A percentile compares a stretch with the other conserved stretches of the same genome.
phyloP scores from a whole-genome alignment of 2,329 filamentous ascomycete genomes.

The Hyphodiscus sp. region DNA sequence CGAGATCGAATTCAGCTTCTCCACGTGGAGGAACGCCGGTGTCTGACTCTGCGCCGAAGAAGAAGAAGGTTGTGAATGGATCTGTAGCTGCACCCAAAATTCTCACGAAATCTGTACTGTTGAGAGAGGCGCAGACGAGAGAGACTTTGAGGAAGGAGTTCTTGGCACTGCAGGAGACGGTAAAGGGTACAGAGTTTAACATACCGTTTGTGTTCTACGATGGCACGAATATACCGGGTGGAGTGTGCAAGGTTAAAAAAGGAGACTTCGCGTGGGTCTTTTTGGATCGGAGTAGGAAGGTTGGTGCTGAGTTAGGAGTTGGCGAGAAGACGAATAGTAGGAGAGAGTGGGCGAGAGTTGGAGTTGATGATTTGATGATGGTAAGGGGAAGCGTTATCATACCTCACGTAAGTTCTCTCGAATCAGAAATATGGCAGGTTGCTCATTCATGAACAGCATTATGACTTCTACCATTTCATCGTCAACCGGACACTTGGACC shows the following conservation, averaged over 20 bases:
- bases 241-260: constrained; percentile 81
- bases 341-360: constrained; percentile 85
- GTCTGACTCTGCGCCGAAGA: constrained; percentile 25
- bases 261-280: constrained; percentile 92
- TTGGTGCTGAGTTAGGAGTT: constrained; percentile 76
- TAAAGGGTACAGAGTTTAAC: constrained; percentile 82
- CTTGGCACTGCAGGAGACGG: constrained; percentile 70
- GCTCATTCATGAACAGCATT: constrained; percentile 57
- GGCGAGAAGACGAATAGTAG: constrained; percentile 54
- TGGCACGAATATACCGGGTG: constrained; percentile 81
- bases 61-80: constrained; percentile 56
- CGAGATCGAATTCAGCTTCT: constrained; percentile 15
- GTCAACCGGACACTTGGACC: constrained; percentile 77
- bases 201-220: constrained; percentile 98
- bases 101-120: constrained; percentile 68
- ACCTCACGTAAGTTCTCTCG: constrained; percentile 66
- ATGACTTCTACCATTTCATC: constrained; percentile 95
- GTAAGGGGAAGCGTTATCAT: constrained; percentile 88
- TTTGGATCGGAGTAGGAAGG: constrained; percentile 82
- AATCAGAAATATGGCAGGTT: constrained; percentile 18
- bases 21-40: constrained; percentile 27
- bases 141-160: constrained; percentile 75
- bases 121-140: constrained; percentile 71
- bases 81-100: constrained; percentile 63
- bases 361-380: constrained; percentile 92